Conservation (phyloP, 1,284 basidiomycete species). For the Apiotrichum brassicae region DNA sequence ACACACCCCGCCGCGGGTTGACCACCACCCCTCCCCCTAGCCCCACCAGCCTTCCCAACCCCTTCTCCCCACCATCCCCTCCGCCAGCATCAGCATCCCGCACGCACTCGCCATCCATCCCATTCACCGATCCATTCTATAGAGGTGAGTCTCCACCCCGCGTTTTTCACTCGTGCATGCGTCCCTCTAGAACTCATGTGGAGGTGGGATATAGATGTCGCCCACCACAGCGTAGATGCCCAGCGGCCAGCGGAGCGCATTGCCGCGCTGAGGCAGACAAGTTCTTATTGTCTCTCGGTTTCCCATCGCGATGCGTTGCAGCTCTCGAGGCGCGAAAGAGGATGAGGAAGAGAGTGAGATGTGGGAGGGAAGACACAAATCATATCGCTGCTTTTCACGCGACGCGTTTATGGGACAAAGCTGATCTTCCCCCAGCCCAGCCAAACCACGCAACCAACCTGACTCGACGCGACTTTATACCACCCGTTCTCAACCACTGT, state of each 20-base stretch:
- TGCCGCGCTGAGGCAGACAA: too few species aligned
- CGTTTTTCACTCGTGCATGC: too few species aligned
- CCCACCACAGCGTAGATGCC: too few species aligned
- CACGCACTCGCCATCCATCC: neutral
- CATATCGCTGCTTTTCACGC: neutral
- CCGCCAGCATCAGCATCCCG: neutral
- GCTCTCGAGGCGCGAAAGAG: too few species aligned
- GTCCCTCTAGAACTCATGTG: slow-evolving; percentile 2
- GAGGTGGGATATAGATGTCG: neutral
- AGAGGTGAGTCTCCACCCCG: neutral
- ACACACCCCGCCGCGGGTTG: too few species aligned
- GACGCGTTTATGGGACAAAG: neutral
- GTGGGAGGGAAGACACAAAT: neutral
- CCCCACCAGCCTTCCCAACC: neutral
- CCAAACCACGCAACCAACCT: too few species aligned
- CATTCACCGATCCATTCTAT: neutral
- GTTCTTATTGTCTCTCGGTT: neutral
- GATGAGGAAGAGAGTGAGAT: neutral
- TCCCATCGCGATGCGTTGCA: neutral
- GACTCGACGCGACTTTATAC: too few species aligned
- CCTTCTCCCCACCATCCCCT: neutral
- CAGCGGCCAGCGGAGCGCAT: too few species aligned
- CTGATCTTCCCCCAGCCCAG: neutral
- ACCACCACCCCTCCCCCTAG: neutral
- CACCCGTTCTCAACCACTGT: neutral